Conservation (phyloP, 2,329 filamentous ascomycete genomes). For the Aspergillus brunneoviolaceus region DNA sequence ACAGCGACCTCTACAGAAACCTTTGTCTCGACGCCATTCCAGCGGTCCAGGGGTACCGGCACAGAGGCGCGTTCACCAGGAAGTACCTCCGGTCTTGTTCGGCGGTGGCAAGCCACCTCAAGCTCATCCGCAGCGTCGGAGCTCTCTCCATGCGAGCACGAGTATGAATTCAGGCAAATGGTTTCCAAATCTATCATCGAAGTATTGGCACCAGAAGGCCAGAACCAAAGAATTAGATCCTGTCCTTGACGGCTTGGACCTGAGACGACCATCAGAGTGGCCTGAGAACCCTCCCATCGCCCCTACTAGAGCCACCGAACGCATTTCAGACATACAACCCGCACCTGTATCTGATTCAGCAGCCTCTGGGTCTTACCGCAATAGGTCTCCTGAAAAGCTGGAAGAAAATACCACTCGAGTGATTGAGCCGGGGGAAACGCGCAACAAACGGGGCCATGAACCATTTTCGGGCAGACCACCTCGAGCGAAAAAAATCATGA, state of each 20-base stretch:
- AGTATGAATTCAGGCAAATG: neutral
- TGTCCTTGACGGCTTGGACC: conserved; percentile 35
- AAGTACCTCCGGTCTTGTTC: conserved; percentile 19
- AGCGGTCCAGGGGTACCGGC: neutral
- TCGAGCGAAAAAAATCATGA: neutral
- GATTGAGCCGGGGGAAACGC: neutral
- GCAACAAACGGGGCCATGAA: neutral
- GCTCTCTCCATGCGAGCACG: conserved; percentile 7
- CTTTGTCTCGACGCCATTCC: neutral
- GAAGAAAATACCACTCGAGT: neutral
- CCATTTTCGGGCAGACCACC: neutral
- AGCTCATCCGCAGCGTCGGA: conserved; percentile 8
- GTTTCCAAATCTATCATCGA: conserved; percentile 27
- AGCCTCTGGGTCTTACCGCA: neutral
- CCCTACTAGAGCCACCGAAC: neutral
- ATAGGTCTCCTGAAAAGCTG: neutral
- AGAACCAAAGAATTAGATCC: conserved; percentile 35
- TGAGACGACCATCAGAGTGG: conserved; percentile 39
- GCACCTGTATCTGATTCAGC: neutral
- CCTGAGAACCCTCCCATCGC: conserved; percentile 11
- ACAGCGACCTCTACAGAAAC: too few relatives aligned
- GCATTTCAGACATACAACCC: neutral
- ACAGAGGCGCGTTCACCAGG: neutral
- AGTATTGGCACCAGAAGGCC: conserved; percentile 33
- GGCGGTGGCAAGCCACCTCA: conserved; percentile 9